Evolutionary conservation across 371 early-diverging fungal genomes (phyloP), one percentile per base, ranked within the genome.

Genomic region (Fennellomyces sp.): DNA sequence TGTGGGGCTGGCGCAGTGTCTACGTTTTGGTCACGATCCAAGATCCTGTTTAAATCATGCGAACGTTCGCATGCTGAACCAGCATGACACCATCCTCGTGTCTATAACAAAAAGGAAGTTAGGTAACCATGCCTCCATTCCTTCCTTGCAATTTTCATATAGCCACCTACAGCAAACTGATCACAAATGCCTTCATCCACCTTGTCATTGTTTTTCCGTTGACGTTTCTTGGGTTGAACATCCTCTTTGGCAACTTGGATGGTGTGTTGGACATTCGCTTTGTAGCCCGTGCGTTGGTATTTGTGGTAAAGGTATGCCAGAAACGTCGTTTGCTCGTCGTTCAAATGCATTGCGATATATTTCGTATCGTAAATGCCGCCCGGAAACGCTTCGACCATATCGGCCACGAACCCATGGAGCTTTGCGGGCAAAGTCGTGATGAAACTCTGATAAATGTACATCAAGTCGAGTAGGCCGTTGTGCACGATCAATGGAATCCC

Each of bases 321-420:
- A 58, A 86, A 96, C 3, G 88, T 84, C 1, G 84, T 78, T 1
- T 70, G 68, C 62, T 91, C 94, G 13, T 84, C 62, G 1, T 72
- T 69, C 11, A 85, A 75, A 55, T 69, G 83, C 35, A 91, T 90
- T 1, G 93, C 81, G 12, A 96, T 66, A 60, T 88, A 89, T 70
- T 96, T 96, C 35, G 98, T 97, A 70, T 97, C 97, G 60, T 84
- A 91, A 7, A 96, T 70, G 0, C 95, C 95, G 17, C 82, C 91
- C n/a, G 88, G 86, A 58, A 94, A 93, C 84, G 89, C 86, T 26
- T 84, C 84, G 4, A 69, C 61, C n/a, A 95, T 52, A 63, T 92
- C 94, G 0, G 83, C 82, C 0, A 88, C 66, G 65, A 96, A 95
- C 0, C 78, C 75, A n/a, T 75, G 68, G 30, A 95, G 66, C 3